These are phyloP conservation scores for Alternaria alternata DNA, from an alignment of 2,329 filamentous ascomycete genomes.

Conservation along the genomic window DNA sequence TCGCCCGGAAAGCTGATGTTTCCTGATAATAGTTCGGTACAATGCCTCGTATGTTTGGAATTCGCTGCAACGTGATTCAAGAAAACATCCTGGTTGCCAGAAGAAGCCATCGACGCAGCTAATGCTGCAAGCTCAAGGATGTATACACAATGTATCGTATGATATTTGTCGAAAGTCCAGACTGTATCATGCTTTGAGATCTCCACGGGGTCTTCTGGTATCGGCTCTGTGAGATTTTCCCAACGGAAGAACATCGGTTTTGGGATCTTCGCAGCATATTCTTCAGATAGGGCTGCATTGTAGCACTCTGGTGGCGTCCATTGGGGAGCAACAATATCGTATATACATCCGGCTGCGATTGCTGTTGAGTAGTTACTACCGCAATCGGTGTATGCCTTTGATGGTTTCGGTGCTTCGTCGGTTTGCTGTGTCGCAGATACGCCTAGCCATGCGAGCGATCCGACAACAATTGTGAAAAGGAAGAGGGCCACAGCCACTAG, in stretches of 20 bases:
- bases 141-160: conserved; percentile 10
- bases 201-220: not conserved
- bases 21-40: not conserved
- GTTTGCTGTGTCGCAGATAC: not conserved
- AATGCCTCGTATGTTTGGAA: not conserved
- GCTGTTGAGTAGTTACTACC: not conserved
- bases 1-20: not conserved
- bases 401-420: not conserved
- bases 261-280: not conserved
- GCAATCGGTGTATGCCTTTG: not conserved
- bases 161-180: not conserved
- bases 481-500: not conserved
- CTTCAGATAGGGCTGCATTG: not conserved
- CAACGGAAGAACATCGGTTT: not conserved
- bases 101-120: conserved; percentile 4
- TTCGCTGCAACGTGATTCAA: conserved; percentile 3
- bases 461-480: not conserved
- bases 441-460: not conserved
- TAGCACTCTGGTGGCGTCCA: not conserved
- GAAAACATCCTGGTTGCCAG: conserved; percentile 7
- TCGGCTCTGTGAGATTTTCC: not conserved
- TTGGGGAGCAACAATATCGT: not conserved
- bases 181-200: not conserved
- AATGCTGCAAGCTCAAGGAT: conserved; percentile 11
- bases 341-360: not conserved